Evolutionary conservation across 1,284 basidiomycete species (phyloP).

Genomic region (Pterulicium gracile): DNA sequence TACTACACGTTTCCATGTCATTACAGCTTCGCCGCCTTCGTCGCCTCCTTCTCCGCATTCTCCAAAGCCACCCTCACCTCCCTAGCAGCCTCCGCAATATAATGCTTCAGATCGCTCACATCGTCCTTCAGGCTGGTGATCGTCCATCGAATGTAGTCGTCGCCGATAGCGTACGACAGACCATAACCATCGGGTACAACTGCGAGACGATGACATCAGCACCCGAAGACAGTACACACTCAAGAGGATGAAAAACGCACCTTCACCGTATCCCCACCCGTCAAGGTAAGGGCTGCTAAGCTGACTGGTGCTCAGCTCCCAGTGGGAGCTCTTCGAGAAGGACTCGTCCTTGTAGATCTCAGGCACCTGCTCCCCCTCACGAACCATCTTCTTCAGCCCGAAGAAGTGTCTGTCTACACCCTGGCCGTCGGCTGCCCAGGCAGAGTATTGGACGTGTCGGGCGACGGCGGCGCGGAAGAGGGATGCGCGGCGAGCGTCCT

Average conservation of each 20-base stretch:
- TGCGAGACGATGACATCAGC: slow-evolving; percentile 16
- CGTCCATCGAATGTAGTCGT: slow-evolving; percentile 85
- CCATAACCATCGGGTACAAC: slow-evolving; percentile 93
- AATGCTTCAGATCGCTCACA: slow-evolving; percentile 57
- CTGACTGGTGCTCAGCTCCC: slow-evolving; percentile 91
- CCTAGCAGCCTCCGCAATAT: slow-evolving; percentile 69
- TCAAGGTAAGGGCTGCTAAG: slow-evolving; percentile 78
- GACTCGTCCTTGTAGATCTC: slow-evolving; percentile 73
- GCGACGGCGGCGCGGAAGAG: slow-evolving; percentile 74
- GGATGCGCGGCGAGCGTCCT: slow-evolving; percentile 54
- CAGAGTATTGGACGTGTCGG: slow-evolving; percentile 81
- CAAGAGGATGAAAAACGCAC: slow-evolving; percentile 28
- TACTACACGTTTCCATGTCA: too few relatives aligned
- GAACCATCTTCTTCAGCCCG: slow-evolving; percentile 80
- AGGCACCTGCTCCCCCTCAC: slow-evolving; percentile 68
- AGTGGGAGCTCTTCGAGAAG: slow-evolving; percentile 67
- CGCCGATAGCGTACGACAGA: slow-evolving; percentile 85
- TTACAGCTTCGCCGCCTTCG: not conserved
- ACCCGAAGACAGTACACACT: not conserved
- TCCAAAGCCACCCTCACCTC: slow-evolving; percentile 73
- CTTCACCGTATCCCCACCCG: slow-evolving; percentile 97
- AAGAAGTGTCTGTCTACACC: slow-evolving; percentile 96
- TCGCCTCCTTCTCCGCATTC: slow-evolving; percentile 28
- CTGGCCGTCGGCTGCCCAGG: slow-evolving; percentile 88
- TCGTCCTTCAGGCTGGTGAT: slow-evolving; percentile 74